Conservation (phyloP, 2,329 filamentous ascomycete genomes). For the Sarocladiaceae sp. region DNA sequence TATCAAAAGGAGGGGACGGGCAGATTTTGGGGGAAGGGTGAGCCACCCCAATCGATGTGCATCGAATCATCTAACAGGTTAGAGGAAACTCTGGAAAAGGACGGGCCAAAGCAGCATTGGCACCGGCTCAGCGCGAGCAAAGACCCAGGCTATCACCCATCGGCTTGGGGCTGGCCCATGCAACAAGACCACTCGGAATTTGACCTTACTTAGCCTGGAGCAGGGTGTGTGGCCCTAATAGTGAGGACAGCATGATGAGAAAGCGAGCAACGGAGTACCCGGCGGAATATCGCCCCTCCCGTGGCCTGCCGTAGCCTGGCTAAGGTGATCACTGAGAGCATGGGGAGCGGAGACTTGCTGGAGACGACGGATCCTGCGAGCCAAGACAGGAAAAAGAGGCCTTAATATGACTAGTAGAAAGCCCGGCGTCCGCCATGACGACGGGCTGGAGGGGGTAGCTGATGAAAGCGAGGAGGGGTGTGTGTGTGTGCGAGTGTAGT, state of each 20-base stretch:
- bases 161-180: constrained; percentile 1
- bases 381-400: background rate
- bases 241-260: background rate
- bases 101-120: constrained; percentile 14
- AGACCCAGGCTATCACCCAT: background rate
- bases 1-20: background rate
- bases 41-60: constrained; percentile 20
- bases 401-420: constrained; percentile 1
- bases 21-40: background rate
- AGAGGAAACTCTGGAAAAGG: constrained; percentile 10
- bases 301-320: background rate
- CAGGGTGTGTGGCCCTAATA: constrained; percentile 4
- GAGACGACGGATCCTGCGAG: background rate
- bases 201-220: background rate
- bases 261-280: too few species aligned
- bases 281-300: background rate
- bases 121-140: background rate
- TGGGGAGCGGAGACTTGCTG: background rate
- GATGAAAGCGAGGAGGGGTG: background rate
- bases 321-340: background rate
- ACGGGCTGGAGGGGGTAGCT: background rate
- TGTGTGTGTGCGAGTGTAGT: background rate
- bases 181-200: constrained; percentile 1
- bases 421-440: constrained; percentile 2
- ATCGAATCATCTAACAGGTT: background rate